Base-by-base conservation (phyloP, 2,329 filamentous ascomycete species). In the Raffaelea albimanens region DNA sequence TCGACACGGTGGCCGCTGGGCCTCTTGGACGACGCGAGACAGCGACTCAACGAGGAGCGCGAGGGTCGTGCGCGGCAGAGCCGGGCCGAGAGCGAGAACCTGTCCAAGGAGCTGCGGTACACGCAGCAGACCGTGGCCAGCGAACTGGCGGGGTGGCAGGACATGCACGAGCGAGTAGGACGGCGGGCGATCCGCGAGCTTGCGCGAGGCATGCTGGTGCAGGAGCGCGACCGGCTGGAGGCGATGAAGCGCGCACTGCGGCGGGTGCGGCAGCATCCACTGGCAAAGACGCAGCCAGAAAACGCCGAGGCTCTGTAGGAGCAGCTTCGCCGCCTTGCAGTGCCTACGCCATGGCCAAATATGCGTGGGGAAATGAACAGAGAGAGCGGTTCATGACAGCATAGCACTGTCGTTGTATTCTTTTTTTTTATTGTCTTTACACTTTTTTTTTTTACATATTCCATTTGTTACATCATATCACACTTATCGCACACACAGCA, bases 101-200 rank as follows among this genome's bases (percentile, higher is more conserved):
- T 95, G n/a, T 83, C 84, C 0, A 80, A 80, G 45, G 93, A 98
- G 64, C 69, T 98, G 47, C 72, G 88, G 44, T 95, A 93, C 63
- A 95, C 90, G 43, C 91, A 96, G 67, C 87, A 94, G 63, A 88
- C 91, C 14, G 91, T 97, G 21, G 91, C 94, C 7, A 76, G 81
- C 2, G 93, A 98, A 67, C 65, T 98, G 48, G 93, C 93, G 1
- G 89, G 87, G 16, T 98, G 93, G 88, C 90, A 95, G 59, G 88
- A 94, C 38, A 79, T 89, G 68, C 82, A 95, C 59, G 87, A 88
- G 55, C 80, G 78, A 58, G 80, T 87, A 67, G 89, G 86, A 1
- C 72, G 82, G 51, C 77, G 77, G 50, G 86, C 87, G 23, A 77
- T 96, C 52, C 79, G 75, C 54, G 81, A 88, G 42, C 78, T 95